Evolutionary conservation across 2,329 filamentous ascomycete genomes (phyloP), one percentile per base, ranked within the genome.

Genomic region (Ophiocordyceps sinensis): DNA sequence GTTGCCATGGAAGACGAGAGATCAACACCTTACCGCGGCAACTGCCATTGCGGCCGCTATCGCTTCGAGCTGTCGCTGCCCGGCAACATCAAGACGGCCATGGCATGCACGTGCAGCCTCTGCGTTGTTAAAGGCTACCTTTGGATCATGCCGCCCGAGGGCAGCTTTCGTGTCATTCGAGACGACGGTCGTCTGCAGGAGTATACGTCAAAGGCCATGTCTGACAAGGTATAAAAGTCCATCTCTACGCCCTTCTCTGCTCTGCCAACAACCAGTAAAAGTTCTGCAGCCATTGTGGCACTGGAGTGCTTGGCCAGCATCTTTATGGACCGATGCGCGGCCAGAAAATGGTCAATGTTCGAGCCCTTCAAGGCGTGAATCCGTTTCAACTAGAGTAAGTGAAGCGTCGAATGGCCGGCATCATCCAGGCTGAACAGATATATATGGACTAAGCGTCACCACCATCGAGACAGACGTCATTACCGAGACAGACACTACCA

Each of bases 41-140:
- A 57, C 41, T 58, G 56, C 41, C 53, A 58, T 43, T 58, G 56
- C 43, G 56, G 54, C 4, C 37, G 39, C 4, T 55, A 52, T 34
- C 53, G 54, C 28, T 58, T 49, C 26, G 46, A 51, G 23, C 8
- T 57, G 3, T 14, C 39, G 3, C 7, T 45, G 2, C 39, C 47
- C 1, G 8, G 9, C 13, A 37, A 45, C 4, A 45, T 44, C 19
- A 41, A 30, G 3, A 29, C 39, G 0, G 45, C 46, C 0, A 41
- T 47, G 1, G 32, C 45, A 1, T 59, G 55, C 40, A 30, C 43
- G 19, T 58, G 55, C 39, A 44, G 38, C 3, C 47, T 53, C n/a
- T 59, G 55, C 36, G 15, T 8, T 1, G 58, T 54, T 41, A 53
- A 55, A 17, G 56, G 53, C 3, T 51, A 53, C 29, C 44, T 56